Evolutionary conservation across 1,139 yeast species (phyloP).

Genomic region (Yamadazyma membranifaciens): DNA sequence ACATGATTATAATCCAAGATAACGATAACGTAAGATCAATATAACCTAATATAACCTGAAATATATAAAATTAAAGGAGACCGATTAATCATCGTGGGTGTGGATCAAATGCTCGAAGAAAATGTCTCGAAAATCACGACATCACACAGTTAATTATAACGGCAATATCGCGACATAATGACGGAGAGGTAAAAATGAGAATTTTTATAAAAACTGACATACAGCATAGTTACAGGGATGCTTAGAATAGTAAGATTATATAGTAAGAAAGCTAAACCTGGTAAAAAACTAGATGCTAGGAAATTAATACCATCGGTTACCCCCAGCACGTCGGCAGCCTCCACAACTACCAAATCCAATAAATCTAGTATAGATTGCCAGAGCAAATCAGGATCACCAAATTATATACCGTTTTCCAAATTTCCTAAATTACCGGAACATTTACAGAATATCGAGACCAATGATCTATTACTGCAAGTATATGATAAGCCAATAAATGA

Average conservation of each 20-base stretch:
- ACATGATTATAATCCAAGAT: too few species aligned
- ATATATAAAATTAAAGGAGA: too few species aligned
- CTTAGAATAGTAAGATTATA: slow-evolving; percentile 4
- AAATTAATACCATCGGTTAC: too few species aligned
- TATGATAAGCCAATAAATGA: slow-evolving; percentile 13
- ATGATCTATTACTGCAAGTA: slow-evolving; percentile 21
- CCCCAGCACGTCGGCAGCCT: background rate
- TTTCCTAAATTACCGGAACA: slow-evolving; percentile 33
- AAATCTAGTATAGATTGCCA: background rate
- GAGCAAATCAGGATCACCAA: slow-evolving; percentile 1
- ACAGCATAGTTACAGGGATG: background rate
- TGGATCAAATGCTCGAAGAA: too few species aligned
- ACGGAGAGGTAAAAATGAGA: too few species aligned
- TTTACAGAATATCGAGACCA: slow-evolving; percentile 16
- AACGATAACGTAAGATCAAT: too few species aligned
- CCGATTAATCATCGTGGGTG: too few species aligned
- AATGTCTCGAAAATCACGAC: too few species aligned
- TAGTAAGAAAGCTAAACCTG: slow-evolving; percentile 8
- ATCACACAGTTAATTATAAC: too few species aligned
- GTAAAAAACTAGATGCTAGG: slow-evolving; percentile 1
- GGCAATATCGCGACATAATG: too few species aligned
- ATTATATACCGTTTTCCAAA: slow-evolving; percentile 25
- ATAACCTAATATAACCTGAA: too few species aligned
- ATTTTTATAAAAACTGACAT: too few species aligned
- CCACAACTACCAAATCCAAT: background rate